Percentiles rank a stretch among this genome's conserved stretches.
phyloP scores from a whole-genome alignment of 306 rosid genomes.

The Fragaria iinumae region DNA sequence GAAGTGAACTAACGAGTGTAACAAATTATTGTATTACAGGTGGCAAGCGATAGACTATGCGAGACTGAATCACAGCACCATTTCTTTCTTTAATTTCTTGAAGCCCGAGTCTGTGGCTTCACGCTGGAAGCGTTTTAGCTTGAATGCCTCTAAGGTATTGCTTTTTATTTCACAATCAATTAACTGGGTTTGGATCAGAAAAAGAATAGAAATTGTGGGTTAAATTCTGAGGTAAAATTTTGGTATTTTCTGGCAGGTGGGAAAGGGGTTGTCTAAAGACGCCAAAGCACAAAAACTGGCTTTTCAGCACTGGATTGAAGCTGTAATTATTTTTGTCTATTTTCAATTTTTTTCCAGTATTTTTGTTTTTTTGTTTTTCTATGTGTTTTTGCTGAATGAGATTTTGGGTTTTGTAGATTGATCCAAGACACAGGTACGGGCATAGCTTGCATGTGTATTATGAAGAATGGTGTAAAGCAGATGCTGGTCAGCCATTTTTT shows the following conservation, averaged over 20 bases:
- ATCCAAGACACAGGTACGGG: constrained; percentile 97
- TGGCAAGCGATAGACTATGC: constrained; percentile 82
- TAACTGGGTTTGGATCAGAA: constrained; percentile 1
- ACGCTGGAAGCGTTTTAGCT: constrained; percentile 62
- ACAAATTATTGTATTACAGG: constrained; percentile 33
- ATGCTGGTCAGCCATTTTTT: constrained; percentile 88
- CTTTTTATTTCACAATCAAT: neutral
- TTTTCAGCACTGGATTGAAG: constrained; percentile 98
- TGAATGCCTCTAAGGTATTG: constrained; percentile 82
- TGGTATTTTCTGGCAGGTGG: constrained; percentile 59
- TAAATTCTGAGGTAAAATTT: neutral
- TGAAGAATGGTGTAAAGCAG: constrained; percentile 71
- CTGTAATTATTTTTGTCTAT: constrained; percentile 45
- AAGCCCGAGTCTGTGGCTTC: constrained; percentile 60
- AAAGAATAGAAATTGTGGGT: neutral
- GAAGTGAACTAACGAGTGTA: too few relatives aligned
- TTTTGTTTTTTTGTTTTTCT: constrained; percentile 8
- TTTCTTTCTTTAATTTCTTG: constrained; percentile 72
- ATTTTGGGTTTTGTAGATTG: constrained; percentile 55
- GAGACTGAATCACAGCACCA: constrained; percentile 64
- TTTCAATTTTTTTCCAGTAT: neutral
- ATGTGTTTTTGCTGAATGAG: neutral
- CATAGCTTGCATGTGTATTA: constrained; percentile 82
- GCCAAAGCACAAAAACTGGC: constrained; percentile 91
- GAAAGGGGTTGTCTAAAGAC: constrained; percentile 79